Base-by-base conservation (phyloP, 371 early-diverging fungal species). In the Mortierella sp. region DNA sequence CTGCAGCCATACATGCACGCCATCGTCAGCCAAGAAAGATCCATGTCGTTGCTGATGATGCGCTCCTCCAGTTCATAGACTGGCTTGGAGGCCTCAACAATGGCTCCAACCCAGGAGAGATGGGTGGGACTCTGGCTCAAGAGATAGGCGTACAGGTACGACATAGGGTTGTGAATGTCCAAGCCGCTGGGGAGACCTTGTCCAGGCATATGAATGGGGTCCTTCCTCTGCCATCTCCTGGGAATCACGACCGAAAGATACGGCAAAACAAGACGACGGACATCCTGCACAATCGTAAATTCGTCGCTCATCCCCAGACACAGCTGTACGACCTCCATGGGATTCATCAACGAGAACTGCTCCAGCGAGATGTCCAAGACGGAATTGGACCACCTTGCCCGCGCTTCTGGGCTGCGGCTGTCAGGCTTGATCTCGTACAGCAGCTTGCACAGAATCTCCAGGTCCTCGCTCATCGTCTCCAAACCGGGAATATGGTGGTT, bases 401-500 rank as follows among this genome's bases (percentile, higher is more conserved):
- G 61, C 9, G 69, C 66, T 10, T 73, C 66, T 1, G 80, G 66
- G 19, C 79, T 76, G 34, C 88, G 79, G 39, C 53, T 74, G 48
- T 76, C 64, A 43, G 84, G 79, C 34, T 78, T 78, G 43, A 75
- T 73, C 4, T 86, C 88, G 73, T 94, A 92, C 0, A 92, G 77
- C 11, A 93, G 85, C 71, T 90, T 90, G 70, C 88, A 90, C 29
- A 95, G 77, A 73, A 92, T 92, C 47, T 87, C 90, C 26, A 92
- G 85, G 40, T 92, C 89, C 44, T 86, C 85, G 39, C 85, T 85
- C 24, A 90, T 65, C 0, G 73, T 70, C 37, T 90, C 90, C 39
- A 94, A 76, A 13, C 86, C 86, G 2, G 80, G 71, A 2, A 93
- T 90, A 22, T 89, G 82, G 79, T 89, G 88, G 24, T 86, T 86